phyloP scores from a whole-genome alignment of 352 stramenopile species.

The Blastocystis sp. region DNA sequence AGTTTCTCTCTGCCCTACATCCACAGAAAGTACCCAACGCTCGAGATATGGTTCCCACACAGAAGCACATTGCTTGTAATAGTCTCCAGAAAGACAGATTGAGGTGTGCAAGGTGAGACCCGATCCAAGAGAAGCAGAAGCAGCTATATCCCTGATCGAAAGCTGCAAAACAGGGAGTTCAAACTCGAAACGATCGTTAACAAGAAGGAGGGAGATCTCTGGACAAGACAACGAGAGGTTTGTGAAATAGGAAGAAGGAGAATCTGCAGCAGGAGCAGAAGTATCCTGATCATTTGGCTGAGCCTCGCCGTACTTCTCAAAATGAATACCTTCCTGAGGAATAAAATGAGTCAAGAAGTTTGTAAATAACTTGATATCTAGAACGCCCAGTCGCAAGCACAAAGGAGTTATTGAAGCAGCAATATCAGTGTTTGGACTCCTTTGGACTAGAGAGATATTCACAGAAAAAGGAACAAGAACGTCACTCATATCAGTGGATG shows the following conservation, averaged over 20 bases:
- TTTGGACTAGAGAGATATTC: too few relatives aligned
- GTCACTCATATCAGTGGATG: slow-evolving; percentile 14
- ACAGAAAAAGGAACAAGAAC: slow-evolving; percentile 10
- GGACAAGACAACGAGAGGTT: background rate
- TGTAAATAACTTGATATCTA: slow-evolving; percentile 13
- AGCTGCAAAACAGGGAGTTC: slow-evolving; percentile 29
- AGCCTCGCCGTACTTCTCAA: slow-evolving; percentile 14
- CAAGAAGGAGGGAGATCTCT: background rate
- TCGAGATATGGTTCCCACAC: slow-evolving; percentile 55
- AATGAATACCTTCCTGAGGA: background rate
- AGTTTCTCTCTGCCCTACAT: background rate
- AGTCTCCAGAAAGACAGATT: background rate
- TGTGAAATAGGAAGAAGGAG: background rate
- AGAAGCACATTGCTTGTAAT: background rate
- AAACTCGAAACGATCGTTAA: slow-evolving; percentile 55
- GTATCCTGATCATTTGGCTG: background rate
- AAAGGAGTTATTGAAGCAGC: background rate
- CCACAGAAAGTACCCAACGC: background rate
- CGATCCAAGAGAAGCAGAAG: background rate
- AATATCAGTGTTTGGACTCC: too few relatives aligned
- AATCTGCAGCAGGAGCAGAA: too few relatives aligned
- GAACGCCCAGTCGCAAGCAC: slow-evolving; percentile 1
- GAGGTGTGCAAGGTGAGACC: background rate
- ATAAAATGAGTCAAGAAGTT: background rate
- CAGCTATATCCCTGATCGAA: background rate